Evolutionary conservation across 1,284 basidiomycete species (phyloP), one percentile per base, ranked within the genome.

Genomic region (Ustilago trichophora): DNA sequence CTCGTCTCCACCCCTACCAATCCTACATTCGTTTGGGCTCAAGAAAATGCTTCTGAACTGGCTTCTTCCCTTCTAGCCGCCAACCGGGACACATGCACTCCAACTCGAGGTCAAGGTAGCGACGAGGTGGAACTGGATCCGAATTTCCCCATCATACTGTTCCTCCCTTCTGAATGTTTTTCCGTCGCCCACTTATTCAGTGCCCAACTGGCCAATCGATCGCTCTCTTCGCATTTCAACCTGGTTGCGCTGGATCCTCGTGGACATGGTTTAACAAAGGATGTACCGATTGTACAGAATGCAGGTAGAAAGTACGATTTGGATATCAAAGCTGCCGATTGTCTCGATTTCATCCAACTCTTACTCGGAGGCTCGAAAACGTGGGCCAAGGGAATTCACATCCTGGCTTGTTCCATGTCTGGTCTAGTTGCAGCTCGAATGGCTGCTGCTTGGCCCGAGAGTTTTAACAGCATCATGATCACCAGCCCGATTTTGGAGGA

Each of bases 161-260:
- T 62, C 22, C 37, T 62, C 8, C 58, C 58, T 0, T 46, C 46
- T 7, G 58, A 62, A 21, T 54, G 58, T 24, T 62, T 62, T 18
- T 41, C 42, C 18, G 52, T 54, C 1, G 37, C 47, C 1, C 58
- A 62, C 26, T 40, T 62, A n/a, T 62, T 62, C 32, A 21, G 46
- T n/a, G 29, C 42, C 7, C 58, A 62, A 19, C 58, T 62, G 0
- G 22, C 27, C 16, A 43, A 55, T 24, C 5, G 52, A 8, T 15
- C 19, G 8, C 47, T 50, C 3, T 49, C 46, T 8, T 13, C 21
- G 1, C 13, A 8, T 4, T 62, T 62, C 31, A 62, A 62, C 27
- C 43, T 62, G 12, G 37, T 55, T 3, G 58, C 58, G 1, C 24
- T 62, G 12, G 58, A 62, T 16, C 52, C 58, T 4, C 15, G 58